Evolutionary conservation across 768 basidiomycete genomes (phyloP).

Genomic region (Leccinum disarticulatum): DNA sequence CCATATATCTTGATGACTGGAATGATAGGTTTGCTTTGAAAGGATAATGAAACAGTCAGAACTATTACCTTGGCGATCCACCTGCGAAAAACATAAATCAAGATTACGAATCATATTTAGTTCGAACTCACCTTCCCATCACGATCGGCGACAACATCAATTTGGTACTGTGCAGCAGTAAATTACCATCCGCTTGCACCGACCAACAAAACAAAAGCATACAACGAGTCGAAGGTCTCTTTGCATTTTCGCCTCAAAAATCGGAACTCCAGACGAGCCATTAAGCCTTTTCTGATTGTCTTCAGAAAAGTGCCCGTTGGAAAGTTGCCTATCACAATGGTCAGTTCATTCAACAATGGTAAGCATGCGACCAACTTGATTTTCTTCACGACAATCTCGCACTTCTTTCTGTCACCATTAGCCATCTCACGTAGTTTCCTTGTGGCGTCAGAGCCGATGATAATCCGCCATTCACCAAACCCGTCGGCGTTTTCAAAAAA

Average conservation of each 20-base stretch:
- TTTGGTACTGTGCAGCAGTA: conserved; percentile 41
- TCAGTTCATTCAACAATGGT: background rate
- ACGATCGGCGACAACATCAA: conserved; percentile 46
- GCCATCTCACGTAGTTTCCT: conserved; percentile 48
- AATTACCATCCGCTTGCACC: background rate
- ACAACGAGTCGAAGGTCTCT: conserved; percentile 51
- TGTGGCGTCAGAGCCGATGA: conserved; percentile 52
- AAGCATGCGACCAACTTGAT: conserved; percentile 48
- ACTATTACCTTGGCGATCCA: conserved; percentile 39
- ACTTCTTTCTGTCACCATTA: conserved; percentile 44
- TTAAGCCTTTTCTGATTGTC: conserved; percentile 66
- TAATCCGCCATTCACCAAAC: conserved; percentile 64
- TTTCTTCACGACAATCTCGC: conserved; percentile 62
- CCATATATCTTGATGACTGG: conserved; percentile 51
- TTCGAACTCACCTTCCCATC: conserved; percentile 28
- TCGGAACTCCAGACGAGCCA: conserved; percentile 47
- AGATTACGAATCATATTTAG: background rate
- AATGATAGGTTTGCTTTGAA: background rate
- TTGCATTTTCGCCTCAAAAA: conserved; percentile 71
- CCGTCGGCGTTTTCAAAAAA: conserved; percentile 58
- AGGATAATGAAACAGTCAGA: background rate
- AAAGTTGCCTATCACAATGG: conserved; percentile 55
- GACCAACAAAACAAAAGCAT: conserved; percentile 18
- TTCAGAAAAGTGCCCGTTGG: conserved; percentile 64
- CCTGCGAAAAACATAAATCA: conserved; percentile 23